Evolutionary conservation across 129 eudicot species (phyloP), one percentile per base, ranked within the genome.

Genomic region (Deinandra increscens): DNA sequence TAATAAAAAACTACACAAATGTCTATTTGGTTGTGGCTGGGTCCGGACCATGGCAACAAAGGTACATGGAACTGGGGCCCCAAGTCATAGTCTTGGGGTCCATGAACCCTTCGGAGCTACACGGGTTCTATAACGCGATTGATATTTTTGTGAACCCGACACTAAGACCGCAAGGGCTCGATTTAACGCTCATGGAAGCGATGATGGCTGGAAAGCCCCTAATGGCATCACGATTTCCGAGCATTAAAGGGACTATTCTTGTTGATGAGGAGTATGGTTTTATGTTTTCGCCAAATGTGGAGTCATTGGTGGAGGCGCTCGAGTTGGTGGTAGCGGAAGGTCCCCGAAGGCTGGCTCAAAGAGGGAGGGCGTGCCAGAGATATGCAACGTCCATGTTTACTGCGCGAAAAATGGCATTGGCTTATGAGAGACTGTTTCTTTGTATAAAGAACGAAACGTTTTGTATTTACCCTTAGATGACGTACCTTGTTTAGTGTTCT

Each of bases 151-250:
- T 92, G 36, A 92, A 92, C 62, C 98, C 98, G 18, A 92, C 96
- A 0, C 84, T 89, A 10, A 81, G 98, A 63, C 98, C 96, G 6
- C 96, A 92, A 49, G 98, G 98, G 78, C 98, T 92, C 9, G 98
- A 92, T 77, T 82, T 92, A 1, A 92, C 98, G 11, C 85, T 89
- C 5, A 89, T 92, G 96, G 98, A 92, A 82, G 95, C 98, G 0
- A 92, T 89, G 98, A 81, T 92, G 96, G 91, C 90, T 60, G 95
- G 98, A 42, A 92, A 87, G 38, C 95, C 96, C 0, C 86, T 92
- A 11, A 81, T 92, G 98, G 98, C 96, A 1, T 92, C 98, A 3
- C 75, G 98, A 58, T 92, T 88, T 79, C 98, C 98, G 0, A 92
- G 96, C 73, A 88, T 92, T 6, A 92, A 86, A 64, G 96, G 96